Conservation (phyloP, 495 filamentous ascomycete species). For the Letharia columbiana region DNA sequence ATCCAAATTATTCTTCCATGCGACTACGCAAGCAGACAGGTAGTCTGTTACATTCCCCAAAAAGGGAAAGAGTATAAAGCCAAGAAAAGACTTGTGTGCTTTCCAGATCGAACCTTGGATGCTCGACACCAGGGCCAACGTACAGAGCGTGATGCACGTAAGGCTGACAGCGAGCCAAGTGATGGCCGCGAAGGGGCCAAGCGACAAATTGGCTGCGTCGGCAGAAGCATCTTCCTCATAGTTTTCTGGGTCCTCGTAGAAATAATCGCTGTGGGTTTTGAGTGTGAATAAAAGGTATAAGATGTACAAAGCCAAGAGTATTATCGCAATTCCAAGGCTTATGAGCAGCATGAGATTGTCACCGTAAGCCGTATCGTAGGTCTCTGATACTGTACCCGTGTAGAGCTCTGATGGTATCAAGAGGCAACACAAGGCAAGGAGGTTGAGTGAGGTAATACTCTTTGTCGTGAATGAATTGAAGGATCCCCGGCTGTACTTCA, state of each 20-base stretch:
- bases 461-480: background rate
- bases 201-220: background rate
- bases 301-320: constrained; percentile 59
- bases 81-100: constrained; percentile 28
- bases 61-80: constrained; percentile 29
- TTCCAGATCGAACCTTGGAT: constrained; percentile 27
- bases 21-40: constrained; percentile 23
- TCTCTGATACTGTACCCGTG: background rate
- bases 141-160: constrained; percentile 33
- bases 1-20: constrained; percentile 28
- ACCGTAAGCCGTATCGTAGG: too few relatives aligned
- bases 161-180: constrained; percentile 6
- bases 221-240: constrained; percentile 7
- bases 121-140: constrained; percentile 29
- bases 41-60: constrained; percentile 28
- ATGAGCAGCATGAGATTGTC: constrained; percentile 15
- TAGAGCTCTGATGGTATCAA: background rate
- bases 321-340: constrained; percentile 28
- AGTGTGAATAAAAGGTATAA: constrained; percentile 56
- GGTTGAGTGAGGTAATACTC: background rate
- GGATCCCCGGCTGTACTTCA: background rate
- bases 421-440: background rate
- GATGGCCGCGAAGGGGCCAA: constrained; percentile 44
- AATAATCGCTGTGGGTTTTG: constrained; percentile 24
- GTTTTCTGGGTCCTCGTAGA: too few relatives aligned